phyloP scores from a whole-genome alignment of 1,284 basidiomycete species.

The Meira miltonrushii region DNA sequence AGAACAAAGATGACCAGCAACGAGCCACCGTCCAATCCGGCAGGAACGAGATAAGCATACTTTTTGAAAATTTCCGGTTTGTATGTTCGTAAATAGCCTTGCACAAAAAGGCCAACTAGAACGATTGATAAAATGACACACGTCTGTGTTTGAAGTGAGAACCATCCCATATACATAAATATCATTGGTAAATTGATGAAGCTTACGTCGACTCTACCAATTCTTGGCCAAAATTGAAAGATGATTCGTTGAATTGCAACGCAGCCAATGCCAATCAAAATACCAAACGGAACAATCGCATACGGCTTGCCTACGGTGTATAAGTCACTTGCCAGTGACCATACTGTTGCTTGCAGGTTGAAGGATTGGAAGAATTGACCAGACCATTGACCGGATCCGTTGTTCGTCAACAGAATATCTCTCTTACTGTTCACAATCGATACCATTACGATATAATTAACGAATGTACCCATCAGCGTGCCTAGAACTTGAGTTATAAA shows the following conservation, averaged over 20 bases:
- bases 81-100: slow-evolving; percentile 24
- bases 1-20: slow-evolving; percentile 66
- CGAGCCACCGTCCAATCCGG: slow-evolving; percentile 63
- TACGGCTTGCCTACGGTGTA: background rate
- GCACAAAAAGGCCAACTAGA: slow-evolving; percentile 21
- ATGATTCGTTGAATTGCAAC: background rate
- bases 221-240: background rate
- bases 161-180: slow-evolving; percentile 19
- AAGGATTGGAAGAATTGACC: slow-evolving; percentile 1
- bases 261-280: background rate
- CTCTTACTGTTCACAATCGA: slow-evolving; percentile 19
- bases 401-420: slow-evolving; percentile 25
- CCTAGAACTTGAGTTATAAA: slow-evolving; percentile 28
- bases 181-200: slow-evolving; percentile 18
- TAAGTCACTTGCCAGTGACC: slow-evolving; percentile 24
- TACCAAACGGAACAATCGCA: background rate
- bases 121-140: slow-evolving; percentile 20
- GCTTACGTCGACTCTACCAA: background rate
- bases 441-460: slow-evolving; percentile 30
- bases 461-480: slow-evolving; percentile 23
- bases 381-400: slow-evolving; percentile 10
- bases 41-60: slow-evolving; percentile 67
- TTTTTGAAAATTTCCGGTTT: slow-evolving; percentile 54
- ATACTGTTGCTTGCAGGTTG: slow-evolving; percentile 20
- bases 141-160: slow-evolving; percentile 22